A percentile compares a stretch with the other conserved stretches of the same genome.
phyloP scores from a whole-genome alignment of 805 yeast genomes.

The Nakazawaea ishiwadae region DNA sequence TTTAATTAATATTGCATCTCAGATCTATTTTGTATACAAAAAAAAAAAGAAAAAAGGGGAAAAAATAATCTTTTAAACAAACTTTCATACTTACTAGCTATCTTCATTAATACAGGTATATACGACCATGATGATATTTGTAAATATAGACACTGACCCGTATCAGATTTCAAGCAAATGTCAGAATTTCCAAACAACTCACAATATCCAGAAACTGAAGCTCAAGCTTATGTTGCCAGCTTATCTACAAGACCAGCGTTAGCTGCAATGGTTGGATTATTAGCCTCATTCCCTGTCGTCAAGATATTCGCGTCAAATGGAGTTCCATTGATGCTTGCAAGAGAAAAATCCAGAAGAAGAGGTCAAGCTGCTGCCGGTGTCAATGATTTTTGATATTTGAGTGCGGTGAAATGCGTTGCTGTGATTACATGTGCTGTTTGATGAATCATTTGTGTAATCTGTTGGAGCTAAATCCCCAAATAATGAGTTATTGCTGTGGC shows the following conservation, averaged over 20 bases:
- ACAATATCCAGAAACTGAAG: conserved; percentile 27
- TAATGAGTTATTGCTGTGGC: not conserved
- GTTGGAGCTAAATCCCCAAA: too few relatives aligned
- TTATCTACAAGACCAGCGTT: conserved; percentile 49
- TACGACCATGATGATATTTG: too few relatives aligned
- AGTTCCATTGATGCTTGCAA: conserved; percentile 50
- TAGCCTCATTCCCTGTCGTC: conserved; percentile 54
- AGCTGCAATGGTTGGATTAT: conserved; percentile 52
- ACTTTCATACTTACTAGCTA: too few relatives aligned
- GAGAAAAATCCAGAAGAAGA: conserved; percentile 26
- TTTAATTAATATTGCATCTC: too few relatives aligned
- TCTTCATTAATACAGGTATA: too few relatives aligned
- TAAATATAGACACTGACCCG: too few relatives aligned
- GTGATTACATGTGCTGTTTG: not conserved
- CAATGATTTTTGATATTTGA: conserved; percentile 1
- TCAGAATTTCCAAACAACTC: conserved; percentile 4
- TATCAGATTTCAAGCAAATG: too few relatives aligned
- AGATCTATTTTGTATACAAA: too few relatives aligned
- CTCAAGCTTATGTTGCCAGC: conserved; percentile 48
- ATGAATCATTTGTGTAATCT: too few relatives aligned
- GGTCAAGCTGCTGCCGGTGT: conserved; percentile 12
- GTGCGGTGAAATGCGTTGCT: too few relatives aligned
- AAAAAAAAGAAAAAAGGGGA: too few relatives aligned
- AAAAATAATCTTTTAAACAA: too few relatives aligned
- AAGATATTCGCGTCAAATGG: conserved; percentile 58